phyloP scores from a whole-genome alignment of 768 basidiomycete species.

The button mushroom (Agaricus bisporus) region DNA sequence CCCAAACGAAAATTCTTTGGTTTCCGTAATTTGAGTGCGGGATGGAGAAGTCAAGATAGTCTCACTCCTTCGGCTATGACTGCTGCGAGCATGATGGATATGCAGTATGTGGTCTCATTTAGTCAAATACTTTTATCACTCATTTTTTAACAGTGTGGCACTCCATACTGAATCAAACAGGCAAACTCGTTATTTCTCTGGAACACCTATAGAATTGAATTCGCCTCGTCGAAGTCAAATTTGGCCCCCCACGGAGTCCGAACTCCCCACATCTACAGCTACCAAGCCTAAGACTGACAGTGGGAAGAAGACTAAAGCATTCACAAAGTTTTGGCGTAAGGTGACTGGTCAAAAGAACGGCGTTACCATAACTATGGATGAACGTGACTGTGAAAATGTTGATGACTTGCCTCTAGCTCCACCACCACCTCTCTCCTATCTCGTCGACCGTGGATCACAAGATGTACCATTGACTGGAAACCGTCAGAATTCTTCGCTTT shows the following conservation, averaged over 20 bases:
- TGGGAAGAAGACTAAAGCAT: constrained; percentile 64
- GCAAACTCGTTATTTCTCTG: constrained; percentile 22
- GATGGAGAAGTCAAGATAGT: constrained; percentile 78
- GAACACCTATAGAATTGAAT: constrained; percentile 29
- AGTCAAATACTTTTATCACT: neutral
- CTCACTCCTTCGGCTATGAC: constrained; percentile 75
- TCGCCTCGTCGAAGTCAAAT: constrained; percentile 45
- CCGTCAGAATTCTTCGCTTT: constrained; percentile 66
- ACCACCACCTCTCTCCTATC: constrained; percentile 86
- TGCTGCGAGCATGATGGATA: constrained; percentile 82
- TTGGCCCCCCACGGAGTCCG: constrained; percentile 38
- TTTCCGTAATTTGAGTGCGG: constrained; percentile 61
- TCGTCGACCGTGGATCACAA: constrained; percentile 61
- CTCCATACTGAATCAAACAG: constrained; percentile 59
- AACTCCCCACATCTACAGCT: constrained; percentile 14
- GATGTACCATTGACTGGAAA: constrained; percentile 31
- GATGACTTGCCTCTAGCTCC: constrained; percentile 80
- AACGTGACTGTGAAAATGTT: constrained; percentile 30
- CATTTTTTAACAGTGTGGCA: constrained; percentile 49
- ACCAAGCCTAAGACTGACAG: constrained; percentile 43
- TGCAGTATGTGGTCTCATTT: constrained; percentile 62
- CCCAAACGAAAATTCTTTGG: constrained; percentile 76
- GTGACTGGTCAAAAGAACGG: constrained; percentile 54
- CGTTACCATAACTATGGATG: constrained; percentile 19
- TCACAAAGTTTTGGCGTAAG: constrained; percentile 78